Conservation (phyloP, 2,329 filamentous ascomycete species). For the Trichoderma lentiforme region DNA sequence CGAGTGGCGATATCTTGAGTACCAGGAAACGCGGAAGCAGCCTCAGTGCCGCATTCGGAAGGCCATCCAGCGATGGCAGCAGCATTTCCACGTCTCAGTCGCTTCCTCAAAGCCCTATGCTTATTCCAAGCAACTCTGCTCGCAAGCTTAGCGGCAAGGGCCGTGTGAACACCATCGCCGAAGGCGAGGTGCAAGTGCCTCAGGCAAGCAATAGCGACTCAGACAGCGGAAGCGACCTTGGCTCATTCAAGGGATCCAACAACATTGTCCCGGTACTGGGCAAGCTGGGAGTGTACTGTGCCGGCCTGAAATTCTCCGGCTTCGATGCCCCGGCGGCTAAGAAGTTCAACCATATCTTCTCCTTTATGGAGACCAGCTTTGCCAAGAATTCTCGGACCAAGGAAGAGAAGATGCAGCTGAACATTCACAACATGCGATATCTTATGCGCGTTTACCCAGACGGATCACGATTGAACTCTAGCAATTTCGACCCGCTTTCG, state of each 20-base stretch:
- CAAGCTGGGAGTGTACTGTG: constrained; percentile 75
- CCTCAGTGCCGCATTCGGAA: constrained; percentile 63
- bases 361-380: constrained; percentile 87
- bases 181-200: constrained; percentile 53
- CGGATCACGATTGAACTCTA: constrained; percentile 74
- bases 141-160: constrained; percentile 48
- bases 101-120: constrained; percentile 52
- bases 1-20: constrained; percentile 34
- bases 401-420: constrained; percentile 72
- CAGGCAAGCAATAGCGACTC: constrained; percentile 68
- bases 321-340: constrained; percentile 78
- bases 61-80: constrained; percentile 59
- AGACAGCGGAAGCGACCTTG: constrained; percentile 63
- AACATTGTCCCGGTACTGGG: constrained; percentile 84
- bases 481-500: constrained; percentile 89
- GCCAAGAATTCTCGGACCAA: constrained; percentile 73
- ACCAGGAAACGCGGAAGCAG: constrained; percentile 60
- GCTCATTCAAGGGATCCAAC: constrained; percentile 60
- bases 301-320: constrained; percentile 75
- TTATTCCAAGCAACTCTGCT: constrained; percentile 47
- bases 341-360: constrained; percentile 91
- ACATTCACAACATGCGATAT: constrained; percentile 86
- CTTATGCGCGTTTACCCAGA: constrained; percentile 94
- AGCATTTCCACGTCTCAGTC: constrained; percentile 47
- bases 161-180: constrained; percentile 56